Evolutionary conservation across 1,284 basidiomycete genomes (phyloP), one percentile per base, ranked within the genome.

Genomic region (Rhodotorula sp.): DNA sequence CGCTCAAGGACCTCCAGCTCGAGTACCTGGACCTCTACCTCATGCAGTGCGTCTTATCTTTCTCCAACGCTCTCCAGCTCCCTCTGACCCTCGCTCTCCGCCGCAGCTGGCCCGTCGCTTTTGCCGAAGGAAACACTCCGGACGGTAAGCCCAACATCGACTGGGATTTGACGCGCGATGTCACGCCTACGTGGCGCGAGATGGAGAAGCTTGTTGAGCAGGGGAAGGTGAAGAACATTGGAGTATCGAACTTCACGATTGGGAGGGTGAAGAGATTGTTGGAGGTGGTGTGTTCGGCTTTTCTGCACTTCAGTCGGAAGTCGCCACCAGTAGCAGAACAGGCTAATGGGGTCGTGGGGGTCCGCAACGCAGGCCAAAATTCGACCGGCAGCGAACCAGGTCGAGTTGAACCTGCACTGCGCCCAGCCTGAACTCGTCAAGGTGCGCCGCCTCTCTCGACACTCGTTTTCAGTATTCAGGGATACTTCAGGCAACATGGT

Each of bases 21-120:
- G 83, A 85, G 47, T 92, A 93, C 80, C 84, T 93, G 68, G 89
- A 94, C 80, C 83, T 94, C 64, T 90, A 87, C 79, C 84, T 94
- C 67, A 87, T 92, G 87, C 90, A 92, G 82, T 70, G 47, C 47
- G 91, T 87, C 88, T 78, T 78, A 11, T 16, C 18, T 16, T n/a
- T 20, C 37, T 26, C 28, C 28, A 7, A 16, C 16, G 31, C 28
- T 55, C 7, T 26, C 31, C n/a, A 9, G 22, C 40, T n/a, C 4
- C 30, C 22, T 7, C 22, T 34, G 24, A 1, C 20, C n/a, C n/a
- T 47, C 40, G 37, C 37, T 7, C 37, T 13, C 8, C 37, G 7
- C 9, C 58, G 58, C 62, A 71, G 68, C 59, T 73, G 75, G 75
- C 74, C 75, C 24, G 74, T 77, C 37, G 78, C 74, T 5, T 79